Percentiles rank a stretch among this genome's conserved stretches.
Evolutionary conservation across 176 grass and related monocot species (phyloP).

Genomic region (Oryza officinalis): DNA sequence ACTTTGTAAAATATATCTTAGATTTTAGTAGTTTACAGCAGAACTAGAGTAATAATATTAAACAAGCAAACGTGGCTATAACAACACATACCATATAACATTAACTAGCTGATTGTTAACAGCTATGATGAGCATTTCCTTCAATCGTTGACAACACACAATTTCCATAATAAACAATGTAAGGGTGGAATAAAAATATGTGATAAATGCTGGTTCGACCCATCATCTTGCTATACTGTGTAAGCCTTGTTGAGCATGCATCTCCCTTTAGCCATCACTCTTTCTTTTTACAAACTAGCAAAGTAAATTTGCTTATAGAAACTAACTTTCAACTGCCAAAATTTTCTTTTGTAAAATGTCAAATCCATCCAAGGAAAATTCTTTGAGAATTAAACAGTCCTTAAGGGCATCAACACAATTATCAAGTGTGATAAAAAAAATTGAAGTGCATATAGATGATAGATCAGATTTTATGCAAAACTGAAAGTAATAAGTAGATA

Average conservation of each 20-base stretch:
- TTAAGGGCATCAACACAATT: neutral
- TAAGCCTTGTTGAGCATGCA: neutral
- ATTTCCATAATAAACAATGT: too few species aligned
- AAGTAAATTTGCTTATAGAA: neutral
- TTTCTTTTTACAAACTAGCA: slow-evolving; percentile 21
- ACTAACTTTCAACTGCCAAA: neutral
- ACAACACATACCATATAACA: too few species aligned
- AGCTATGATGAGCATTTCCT: too few species aligned
- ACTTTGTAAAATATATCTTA: too few species aligned
- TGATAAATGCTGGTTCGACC: neutral
- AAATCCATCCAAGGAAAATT: neutral
- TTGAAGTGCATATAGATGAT: neutral
- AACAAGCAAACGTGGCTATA: too few species aligned
- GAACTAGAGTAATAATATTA: too few species aligned
- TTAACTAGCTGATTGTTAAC: too few species aligned
- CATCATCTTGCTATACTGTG: neutral
- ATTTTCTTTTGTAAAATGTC: neutral
- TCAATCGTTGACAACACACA: too few species aligned
- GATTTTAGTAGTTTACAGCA: too few species aligned
- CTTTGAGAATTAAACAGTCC: neutral
- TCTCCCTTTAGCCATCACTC: neutral
- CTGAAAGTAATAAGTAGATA: slow-evolving; percentile 3
- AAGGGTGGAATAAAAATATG: too few species aligned
- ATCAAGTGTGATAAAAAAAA: neutral
- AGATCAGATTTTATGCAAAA: neutral